Evolutionary conservation across 257 asterid genomes (phyloP).

Genomic region (Henckelia pumila): DNA sequence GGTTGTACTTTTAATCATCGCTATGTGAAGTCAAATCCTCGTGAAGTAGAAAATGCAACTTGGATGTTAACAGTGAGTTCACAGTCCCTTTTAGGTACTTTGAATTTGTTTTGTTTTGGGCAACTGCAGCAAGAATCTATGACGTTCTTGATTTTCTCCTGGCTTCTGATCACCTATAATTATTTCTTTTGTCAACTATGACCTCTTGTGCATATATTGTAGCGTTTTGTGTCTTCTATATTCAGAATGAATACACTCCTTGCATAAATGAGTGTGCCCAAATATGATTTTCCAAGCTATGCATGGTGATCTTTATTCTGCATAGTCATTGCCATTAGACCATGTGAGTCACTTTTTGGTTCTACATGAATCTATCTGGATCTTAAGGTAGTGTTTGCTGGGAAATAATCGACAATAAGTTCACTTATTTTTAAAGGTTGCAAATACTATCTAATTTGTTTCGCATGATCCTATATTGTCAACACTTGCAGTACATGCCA

Average conservation of each 20-base stretch:
- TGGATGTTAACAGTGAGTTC: constrained; percentile 82
- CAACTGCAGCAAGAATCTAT: background rate
- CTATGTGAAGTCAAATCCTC: constrained; percentile 78
- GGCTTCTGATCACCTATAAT: background rate
- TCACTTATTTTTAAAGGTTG: too few relatives aligned
- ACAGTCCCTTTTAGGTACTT: background rate
- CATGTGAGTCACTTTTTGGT: background rate
- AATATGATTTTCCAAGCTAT: background rate
- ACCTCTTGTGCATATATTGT: background rate
- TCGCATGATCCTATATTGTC: background rate
- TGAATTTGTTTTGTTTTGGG: background rate
- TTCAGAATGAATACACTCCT: background rate
- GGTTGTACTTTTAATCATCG: constrained; percentile 87
- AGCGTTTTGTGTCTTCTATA: background rate
- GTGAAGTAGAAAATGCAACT: constrained; percentile 83
- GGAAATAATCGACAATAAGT: too few relatives aligned
- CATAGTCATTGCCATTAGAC: background rate
- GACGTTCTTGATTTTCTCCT: background rate
- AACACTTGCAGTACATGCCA: background rate
- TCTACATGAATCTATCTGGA: background rate
- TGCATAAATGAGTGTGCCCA: background rate
- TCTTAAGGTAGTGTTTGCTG: too few relatives aligned
- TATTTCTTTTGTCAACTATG: background rate
- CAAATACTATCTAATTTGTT: too few relatives aligned
- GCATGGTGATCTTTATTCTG: background rate